A percentile compares a stretch with the other conserved stretches of the same genome.
Evolutionary conservation across 2,329 filamentous ascomycete genomes (phyloP).

Genomic region (Chaetomium globosum): DNA sequence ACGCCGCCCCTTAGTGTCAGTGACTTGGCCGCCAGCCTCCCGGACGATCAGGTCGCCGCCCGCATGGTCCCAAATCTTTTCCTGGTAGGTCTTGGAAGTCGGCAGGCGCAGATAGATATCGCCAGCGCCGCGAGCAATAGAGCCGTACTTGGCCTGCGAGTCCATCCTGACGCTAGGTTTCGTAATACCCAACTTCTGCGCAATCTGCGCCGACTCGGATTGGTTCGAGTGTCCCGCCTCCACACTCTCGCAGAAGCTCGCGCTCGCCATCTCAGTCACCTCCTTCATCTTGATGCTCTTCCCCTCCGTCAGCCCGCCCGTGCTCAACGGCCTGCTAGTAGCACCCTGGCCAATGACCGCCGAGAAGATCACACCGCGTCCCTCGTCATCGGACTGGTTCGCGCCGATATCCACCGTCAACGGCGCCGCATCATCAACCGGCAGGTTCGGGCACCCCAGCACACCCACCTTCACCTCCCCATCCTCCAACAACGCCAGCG

Average conservation of each 20-base stretch:
- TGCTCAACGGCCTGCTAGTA: constrained; percentile 71
- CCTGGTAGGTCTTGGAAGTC: constrained; percentile 78
- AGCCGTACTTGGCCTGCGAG: constrained; percentile 96
- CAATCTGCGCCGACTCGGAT: constrained; percentile 82
- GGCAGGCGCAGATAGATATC: constrained; percentile 93
- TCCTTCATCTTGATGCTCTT: constrained; percentile 78
- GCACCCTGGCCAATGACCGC: constrained; percentile 80
- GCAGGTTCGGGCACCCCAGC: constrained; percentile 92
- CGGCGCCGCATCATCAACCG: constrained; percentile 75
- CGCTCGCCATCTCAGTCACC: constrained; percentile 71
- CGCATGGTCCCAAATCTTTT: constrained; percentile 99
- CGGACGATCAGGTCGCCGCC: constrained; percentile 92
- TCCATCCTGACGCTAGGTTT: constrained; percentile 92
- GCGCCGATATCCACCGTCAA: constrained; percentile 72
- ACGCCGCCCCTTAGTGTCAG: constrained; percentile 80
- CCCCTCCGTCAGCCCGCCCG: constrained; percentile 55
- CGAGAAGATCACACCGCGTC: constrained; percentile 85
- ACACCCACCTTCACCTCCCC: constrained; percentile 93
- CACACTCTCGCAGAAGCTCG: constrained; percentile 95
- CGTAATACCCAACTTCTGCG: constrained; percentile 81
- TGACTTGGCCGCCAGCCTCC: constrained; percentile 90
- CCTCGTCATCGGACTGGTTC: constrained; percentile 72
- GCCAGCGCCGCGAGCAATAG: constrained; percentile 88
- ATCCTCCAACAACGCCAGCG: constrained; percentile 87
- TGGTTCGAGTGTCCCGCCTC: constrained; percentile 92